Conservation (phyloP, 176 grass and related monocot genomes). For the Carex littledalei region DNA sequence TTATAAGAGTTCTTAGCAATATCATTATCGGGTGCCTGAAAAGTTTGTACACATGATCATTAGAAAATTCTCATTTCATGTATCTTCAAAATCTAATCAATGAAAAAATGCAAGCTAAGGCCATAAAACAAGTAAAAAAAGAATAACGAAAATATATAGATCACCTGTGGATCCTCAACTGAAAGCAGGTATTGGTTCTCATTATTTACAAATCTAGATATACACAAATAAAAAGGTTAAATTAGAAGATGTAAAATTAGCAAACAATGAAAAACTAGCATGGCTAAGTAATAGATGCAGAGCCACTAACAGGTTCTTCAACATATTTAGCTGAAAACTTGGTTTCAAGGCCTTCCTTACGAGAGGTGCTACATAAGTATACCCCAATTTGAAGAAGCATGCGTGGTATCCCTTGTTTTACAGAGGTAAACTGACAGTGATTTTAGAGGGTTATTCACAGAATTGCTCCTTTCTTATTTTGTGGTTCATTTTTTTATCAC, state of each 20-base stretch:
- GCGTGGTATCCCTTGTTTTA: not conserved
- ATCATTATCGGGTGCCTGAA: conserved; percentile 84
- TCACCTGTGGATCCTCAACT: conserved; percentile 95
- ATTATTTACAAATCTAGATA: conserved; percentile 62
- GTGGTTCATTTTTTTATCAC: not conserved
- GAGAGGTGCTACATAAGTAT: not conserved
- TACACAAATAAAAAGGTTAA: conserved; percentile 4
- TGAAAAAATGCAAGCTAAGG: not conserved
- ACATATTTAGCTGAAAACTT: not conserved
- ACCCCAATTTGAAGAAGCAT: not conserved
- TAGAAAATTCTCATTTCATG: conserved; percentile 25
- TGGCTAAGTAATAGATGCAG: not conserved
- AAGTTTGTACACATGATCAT: conserved; percentile 15
- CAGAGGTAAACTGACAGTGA: not conserved
- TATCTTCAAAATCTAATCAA: conserved; percentile 4
- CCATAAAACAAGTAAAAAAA: conserved; percentile 4
- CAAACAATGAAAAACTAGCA: not conserved
- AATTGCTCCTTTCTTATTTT: not conserved
- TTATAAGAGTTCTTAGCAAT: conserved; percentile 95
- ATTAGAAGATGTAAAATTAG: not conserved
- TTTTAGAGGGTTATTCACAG: not conserved
- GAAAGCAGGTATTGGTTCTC: conserved; percentile 73
- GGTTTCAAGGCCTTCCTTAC: not conserved
- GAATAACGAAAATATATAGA: conserved; percentile 22
- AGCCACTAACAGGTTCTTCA: not conserved